Evolutionary conservation across 352 stramenopile genomes (phyloP).

Genomic region (Phytopythium helicoides): DNA sequence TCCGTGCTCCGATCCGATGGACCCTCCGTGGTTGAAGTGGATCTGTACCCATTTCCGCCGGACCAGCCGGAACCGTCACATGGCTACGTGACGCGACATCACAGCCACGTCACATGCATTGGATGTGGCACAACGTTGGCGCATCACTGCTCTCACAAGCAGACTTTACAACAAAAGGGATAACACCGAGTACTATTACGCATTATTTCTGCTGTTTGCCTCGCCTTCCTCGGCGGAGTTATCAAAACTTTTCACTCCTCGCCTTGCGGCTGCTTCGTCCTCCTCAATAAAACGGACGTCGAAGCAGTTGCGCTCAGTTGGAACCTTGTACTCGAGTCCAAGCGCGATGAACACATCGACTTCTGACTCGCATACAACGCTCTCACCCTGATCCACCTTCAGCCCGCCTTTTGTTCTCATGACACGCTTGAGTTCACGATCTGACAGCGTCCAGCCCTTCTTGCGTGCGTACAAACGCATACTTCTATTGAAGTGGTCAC

Average conservation of each 20-base stretch:
- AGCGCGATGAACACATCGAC: constrained; percentile 85
- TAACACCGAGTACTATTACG: too few relatives aligned
- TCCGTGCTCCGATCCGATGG: too few relatives aligned
- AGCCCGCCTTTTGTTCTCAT: constrained; percentile 44
- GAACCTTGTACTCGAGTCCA: constrained; percentile 82
- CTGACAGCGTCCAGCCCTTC: constrained; percentile 75
- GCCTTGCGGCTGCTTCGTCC: constrained; percentile 59
- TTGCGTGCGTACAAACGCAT: constrained; percentile 82
- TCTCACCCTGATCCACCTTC: constrained; percentile 63
- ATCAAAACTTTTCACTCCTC: constrained; percentile 1
- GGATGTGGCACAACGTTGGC: too few relatives aligned
- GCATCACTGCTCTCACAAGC: too few relatives aligned
- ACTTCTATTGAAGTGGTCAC: constrained; percentile 89
- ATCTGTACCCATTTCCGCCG: too few relatives aligned
- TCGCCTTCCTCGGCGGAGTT: background rate
- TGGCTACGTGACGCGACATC: too few relatives aligned
- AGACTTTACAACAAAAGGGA: too few relatives aligned
- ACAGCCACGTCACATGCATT: too few relatives aligned
- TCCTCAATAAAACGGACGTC: constrained; percentile 81
- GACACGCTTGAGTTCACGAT: constrained; percentile 62
- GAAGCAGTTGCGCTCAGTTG: constrained; percentile 74
- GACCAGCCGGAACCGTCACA: too few relatives aligned
- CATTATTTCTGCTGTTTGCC: background rate
- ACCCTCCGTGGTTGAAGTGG: too few relatives aligned
- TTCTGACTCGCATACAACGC: constrained; percentile 75